Evolutionary conservation across 1,284 basidiomycete genomes (phyloP).

Genomic region (Ganoderma meredithae): DNA sequence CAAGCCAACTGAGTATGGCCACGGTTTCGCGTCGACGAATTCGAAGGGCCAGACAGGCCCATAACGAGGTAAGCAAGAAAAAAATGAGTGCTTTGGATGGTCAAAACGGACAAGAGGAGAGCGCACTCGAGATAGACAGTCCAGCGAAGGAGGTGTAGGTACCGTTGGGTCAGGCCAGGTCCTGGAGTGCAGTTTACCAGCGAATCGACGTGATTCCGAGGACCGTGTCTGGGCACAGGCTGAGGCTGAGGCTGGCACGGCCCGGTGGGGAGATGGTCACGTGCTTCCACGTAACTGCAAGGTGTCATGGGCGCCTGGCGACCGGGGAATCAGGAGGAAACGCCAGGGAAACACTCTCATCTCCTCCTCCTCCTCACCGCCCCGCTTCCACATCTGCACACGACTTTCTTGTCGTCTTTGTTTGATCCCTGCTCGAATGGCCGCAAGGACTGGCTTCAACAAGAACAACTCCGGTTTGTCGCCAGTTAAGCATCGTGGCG

Average conservation of each 20-base stretch:
- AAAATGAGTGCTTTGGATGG: not conserved
- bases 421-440: conserved; percentile 38
- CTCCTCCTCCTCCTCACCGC: conserved; percentile 9
- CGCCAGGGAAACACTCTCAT: conserved; percentile 11
- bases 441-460: conserved; percentile 59
- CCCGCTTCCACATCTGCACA: conserved; percentile 18
- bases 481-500: not conserved
- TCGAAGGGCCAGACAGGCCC: not conserved
- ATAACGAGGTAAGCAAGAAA: not conserved
- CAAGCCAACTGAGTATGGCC: conserved; percentile 11
- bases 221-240: conserved; percentile 2
- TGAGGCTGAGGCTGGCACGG: conserved; percentile 8
- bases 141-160: not conserved
- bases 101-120: not conserved
- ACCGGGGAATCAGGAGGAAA: conserved; percentile 28
- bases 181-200: too few relatives aligned
- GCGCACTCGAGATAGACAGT: conserved; percentile 7
- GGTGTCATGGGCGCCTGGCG: conserved; percentile 22
- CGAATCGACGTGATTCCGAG: not conserved
- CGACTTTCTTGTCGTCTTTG: conserved; percentile 19
- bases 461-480: conserved; percentile 84
- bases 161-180: conserved; percentile 3
- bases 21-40: not conserved
- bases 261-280: conserved; percentile 20
- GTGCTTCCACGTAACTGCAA: conserved; percentile 35